Evolutionary conservation across 352 stramenopile species (phyloP).

Genomic region (Globisporangium okanoganense): DNA sequence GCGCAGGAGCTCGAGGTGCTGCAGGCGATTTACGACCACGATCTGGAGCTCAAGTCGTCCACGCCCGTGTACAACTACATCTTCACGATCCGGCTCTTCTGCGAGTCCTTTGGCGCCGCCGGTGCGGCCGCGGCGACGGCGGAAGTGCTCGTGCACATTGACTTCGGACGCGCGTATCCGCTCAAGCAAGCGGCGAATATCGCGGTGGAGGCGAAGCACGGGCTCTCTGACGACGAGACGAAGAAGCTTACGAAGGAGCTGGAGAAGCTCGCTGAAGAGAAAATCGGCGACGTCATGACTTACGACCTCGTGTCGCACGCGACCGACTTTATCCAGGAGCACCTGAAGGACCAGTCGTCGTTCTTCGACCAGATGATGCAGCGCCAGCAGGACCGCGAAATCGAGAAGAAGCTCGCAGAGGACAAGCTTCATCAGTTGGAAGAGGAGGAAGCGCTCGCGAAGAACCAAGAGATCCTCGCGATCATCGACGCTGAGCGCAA

Average conservation of each 20-base stretch:
- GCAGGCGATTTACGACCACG: constrained; percentile 76
- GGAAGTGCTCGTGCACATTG: constrained; percentile 73
- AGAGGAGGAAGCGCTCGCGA: constrained; percentile 53
- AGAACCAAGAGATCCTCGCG: constrained; percentile 74
- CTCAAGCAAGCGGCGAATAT: constrained; percentile 63
- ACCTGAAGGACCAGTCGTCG: constrained; percentile 78
- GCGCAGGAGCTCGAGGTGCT: constrained; percentile 79
- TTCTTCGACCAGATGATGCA: constrained; percentile 90
- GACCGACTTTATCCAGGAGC: constrained; percentile 78
- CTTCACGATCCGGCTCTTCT: constrained; percentile 74
- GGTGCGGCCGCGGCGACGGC: constrained; percentile 30
- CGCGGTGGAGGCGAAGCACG: constrained; percentile 60
- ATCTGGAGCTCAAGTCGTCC: constrained; percentile 62
- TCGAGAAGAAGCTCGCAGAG: constrained; percentile 56
- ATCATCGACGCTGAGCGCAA: constrained; percentile 75
- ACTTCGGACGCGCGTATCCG: constrained; percentile 64
- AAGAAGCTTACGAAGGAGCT: constrained; percentile 51
- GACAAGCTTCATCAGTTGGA: constrained; percentile 48
- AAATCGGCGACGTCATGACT: constrained; percentile 69
- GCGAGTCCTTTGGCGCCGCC: constrained; percentile 29
- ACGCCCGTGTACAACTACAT: constrained; percentile 82
- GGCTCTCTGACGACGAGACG: constrained; percentile 66
- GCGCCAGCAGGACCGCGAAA: constrained; percentile 63
- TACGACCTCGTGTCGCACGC: constrained; percentile 83
- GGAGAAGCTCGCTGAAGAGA: constrained; percentile 53